Conservation (phyloP, 768 basidiomycete genomes). For the Leccinum fibrillosum region DNA sequence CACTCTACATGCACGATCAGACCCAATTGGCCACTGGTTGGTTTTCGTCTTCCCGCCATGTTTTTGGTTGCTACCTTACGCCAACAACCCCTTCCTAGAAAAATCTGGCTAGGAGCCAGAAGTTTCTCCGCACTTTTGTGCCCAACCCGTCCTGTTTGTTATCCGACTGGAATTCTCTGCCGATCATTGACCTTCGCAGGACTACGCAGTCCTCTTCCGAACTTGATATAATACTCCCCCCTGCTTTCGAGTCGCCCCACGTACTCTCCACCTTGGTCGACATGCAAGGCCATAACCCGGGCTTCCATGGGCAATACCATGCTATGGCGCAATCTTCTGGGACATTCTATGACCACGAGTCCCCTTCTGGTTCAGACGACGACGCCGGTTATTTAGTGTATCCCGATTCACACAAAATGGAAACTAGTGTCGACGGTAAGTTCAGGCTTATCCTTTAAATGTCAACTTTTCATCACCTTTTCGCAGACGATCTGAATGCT, state of each 20-base stretch:
- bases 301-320: slow-evolving; percentile 22
- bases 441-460: slow-evolving; percentile 5
- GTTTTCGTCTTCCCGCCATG: slow-evolving; percentile 32
- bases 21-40: slow-evolving; percentile 28
- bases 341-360: slow-evolving; percentile 43
- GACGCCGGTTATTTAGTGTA: slow-evolving; percentile 34
- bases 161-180: slow-evolving; percentile 21
- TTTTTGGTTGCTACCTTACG: slow-evolving; percentile 28
- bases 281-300: slow-evolving; percentile 30
- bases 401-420: slow-evolving; percentile 39
- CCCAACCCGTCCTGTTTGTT: slow-evolving; percentile 26
- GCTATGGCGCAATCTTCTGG: slow-evolving; percentile 27
- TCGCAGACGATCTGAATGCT: slow-evolving; percentile 37
- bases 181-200: slow-evolving; percentile 28
- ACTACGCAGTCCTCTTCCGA: slow-evolving; percentile 3
- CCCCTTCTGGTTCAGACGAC: slow-evolving; percentile 58
- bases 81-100: slow-evolving; percentile 28
- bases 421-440: slow-evolving; percentile 47
- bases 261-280: slow-evolving; percentile 7
- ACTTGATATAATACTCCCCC: slow-evolving; percentile 5
- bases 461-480: slow-evolving; percentile 11
- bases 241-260: slow-evolving; percentile 2
- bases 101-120: slow-evolving; percentile 18
- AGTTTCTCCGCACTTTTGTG: slow-evolving; percentile 15
- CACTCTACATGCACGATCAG: slow-evolving; percentile 30